Base-by-base conservation (phyloP, 2,329 filamentous ascomycete species). In the Aspergillus sclerotialis region DNA sequence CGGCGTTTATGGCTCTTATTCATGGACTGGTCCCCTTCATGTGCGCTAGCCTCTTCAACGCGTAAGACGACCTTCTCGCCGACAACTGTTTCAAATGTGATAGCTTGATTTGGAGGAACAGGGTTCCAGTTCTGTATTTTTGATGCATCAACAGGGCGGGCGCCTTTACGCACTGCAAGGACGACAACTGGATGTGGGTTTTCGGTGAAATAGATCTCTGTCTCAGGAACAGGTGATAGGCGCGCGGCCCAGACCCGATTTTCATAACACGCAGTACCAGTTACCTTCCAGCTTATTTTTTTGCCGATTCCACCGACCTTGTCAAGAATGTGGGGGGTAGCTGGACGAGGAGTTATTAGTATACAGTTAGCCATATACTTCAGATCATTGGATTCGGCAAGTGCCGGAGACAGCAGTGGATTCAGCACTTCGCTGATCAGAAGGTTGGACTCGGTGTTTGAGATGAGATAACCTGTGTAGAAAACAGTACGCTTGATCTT, bases 391-490 rank as follows among this genome's bases (percentile, higher is more conserved):
- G 62, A 61, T 31, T 83, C 78, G 17, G 78, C 70, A 35, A 79
- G 65, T 38, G 74, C 72, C 4, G 68, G 53, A 4, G 82, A 81
- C 13, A 86, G 66, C 33, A 78, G 62, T 18, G 80, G 78, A n/a
- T 52, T 55, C 39, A 67, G 46, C 29, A 94, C 71, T 32, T 59
- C 49, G 5, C 75, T 73, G 36, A 84, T 74, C 24, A 96, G 69
- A 36, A 75, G 78, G 52, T 84, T 76, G 2, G 81, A 82, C 57
- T 92, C 85, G 16, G 75, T 69, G 30, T 78, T 70, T 26, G 72
- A 72, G 45, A 98, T 81, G 61, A 94, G 77, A 62, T 98, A 96
- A 32, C 86, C 87, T 2, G 92, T 95, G 63, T 90, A 95, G 61
- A 88, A 87, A 32, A 94, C 82, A 2, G 80, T 86, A 56, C 89